Conservation (phyloP, 805 yeast genomes). For the Kodamaea hsintzibuensis region DNA sequence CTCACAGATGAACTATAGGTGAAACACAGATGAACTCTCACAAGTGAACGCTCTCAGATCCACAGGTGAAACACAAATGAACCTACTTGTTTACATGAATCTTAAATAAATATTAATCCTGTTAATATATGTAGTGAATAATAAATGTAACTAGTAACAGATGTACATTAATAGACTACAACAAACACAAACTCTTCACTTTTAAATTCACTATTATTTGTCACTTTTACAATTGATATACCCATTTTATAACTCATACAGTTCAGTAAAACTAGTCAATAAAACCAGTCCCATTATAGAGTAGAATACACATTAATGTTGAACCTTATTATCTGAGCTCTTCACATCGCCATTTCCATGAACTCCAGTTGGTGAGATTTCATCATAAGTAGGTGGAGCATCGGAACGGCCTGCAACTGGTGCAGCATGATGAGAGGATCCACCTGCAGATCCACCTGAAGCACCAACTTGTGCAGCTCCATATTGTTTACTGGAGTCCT, state of each 20-base stretch:
- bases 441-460: neutral
- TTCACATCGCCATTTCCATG: slow-evolving; percentile 13
- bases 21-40: no score
- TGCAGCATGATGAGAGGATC: neutral
- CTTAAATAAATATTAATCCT: no score
- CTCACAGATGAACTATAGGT: no score
- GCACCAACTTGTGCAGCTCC: neutral
- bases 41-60: no score
- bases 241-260: no score
- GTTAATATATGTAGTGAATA: no score
- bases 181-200: neutral
- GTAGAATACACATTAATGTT: slow-evolving; percentile 15
- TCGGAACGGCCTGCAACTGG: slow-evolving; percentile 6
- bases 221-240: neutral
- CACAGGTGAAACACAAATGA: no score
- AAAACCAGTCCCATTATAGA: neutral
- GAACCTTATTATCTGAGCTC: slow-evolving; percentile 33
- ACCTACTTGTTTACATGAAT: no score
- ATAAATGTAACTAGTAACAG: no score
- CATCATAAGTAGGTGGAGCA: slow-evolving; percentile 28
- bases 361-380: slow-evolving; percentile 16
- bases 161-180: neutral
- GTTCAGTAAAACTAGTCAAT: no score
- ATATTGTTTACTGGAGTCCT: neutral
- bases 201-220: no score